A percentile compares a stretch with the other conserved stretches of the same genome.
Conservation (phyloP, 1,284 basidiomycete species). For the Irpex lacteus region DNA sequence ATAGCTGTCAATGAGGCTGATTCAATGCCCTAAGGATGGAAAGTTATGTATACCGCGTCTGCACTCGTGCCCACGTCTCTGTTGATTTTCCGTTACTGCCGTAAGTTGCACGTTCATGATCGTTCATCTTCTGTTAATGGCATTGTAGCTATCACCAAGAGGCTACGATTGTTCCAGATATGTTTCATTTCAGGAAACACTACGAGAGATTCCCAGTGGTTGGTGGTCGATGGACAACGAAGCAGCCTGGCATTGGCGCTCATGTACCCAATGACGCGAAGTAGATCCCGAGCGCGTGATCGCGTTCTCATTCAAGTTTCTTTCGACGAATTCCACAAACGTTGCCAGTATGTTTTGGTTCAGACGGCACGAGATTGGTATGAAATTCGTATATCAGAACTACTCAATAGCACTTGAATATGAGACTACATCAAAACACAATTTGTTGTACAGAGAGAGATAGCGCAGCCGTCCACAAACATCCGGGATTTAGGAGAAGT, state of each 20-base stretch:
- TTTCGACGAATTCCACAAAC: too few species aligned
- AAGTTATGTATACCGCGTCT: neutral
- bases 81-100: neutral
- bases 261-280: too few species aligned
- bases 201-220: too few species aligned
- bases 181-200: neutral
- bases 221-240: neutral
- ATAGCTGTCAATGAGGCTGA: neutral
- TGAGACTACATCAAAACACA: too few species aligned
- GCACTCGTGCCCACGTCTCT: neutral
- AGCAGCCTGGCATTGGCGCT: neutral
- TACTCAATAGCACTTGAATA: too few species aligned
- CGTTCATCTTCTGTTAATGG: neutral
- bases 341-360: too few species aligned
- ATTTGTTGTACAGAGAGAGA: too few species aligned
- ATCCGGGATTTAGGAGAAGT: constrained; percentile 46
- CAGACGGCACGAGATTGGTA: too few species aligned
- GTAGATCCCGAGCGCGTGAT: neutral
- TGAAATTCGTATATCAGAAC: too few species aligned
- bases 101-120: neutral
- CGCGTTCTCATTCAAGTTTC: neutral
- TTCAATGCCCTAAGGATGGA: neutral
- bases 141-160: neutral
- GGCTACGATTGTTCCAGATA: neutral
- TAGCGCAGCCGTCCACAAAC: neutral